A percentile compares a stretch with the other conserved stretches of the same genome.
These are phyloP conservation scores for Pythium rishiriense DNA, from an alignment of 352 stramenopile species.

Conservation along the genomic window DNA sequence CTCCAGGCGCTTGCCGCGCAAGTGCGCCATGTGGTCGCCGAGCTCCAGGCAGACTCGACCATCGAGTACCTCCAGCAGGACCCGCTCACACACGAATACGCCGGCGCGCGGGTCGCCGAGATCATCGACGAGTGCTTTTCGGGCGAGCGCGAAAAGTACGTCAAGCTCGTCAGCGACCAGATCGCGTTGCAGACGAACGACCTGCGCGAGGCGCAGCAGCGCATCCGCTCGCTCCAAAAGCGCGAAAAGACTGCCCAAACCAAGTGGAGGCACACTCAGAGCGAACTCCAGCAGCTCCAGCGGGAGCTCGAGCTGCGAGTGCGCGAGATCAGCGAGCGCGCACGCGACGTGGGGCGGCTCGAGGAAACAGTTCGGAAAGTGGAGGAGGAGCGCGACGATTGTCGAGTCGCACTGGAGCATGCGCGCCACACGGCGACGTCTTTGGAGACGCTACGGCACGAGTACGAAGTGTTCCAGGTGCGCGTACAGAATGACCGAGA, in stretches of 20 bases:
- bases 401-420: constrained; percentile 38
- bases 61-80: constrained; percentile 69
- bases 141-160: constrained; percentile 69
- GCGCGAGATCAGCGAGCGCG: constrained; percentile 47
- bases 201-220: constrained; percentile 52
- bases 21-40: constrained; percentile 47
- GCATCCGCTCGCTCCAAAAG: constrained; percentile 39
- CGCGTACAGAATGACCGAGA: constrained; percentile 33
- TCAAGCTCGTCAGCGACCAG: constrained; percentile 69
- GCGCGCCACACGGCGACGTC: constrained; percentile 31
- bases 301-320: constrained; percentile 45
- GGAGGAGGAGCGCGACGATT: constrained; percentile 37
- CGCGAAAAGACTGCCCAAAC: constrained; percentile 41
- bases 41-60: constrained; percentile 61
- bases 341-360: constrained; percentile 31
- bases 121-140: constrained; percentile 71
- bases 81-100: constrained; percentile 64
- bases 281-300: constrained; percentile 40
- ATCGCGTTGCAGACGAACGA: constrained; percentile 71
- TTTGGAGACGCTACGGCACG: constrained; percentile 40
- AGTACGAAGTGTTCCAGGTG: constrained; percentile 43
- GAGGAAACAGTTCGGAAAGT: constrained; percentile 27
- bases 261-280: constrained; percentile 46
- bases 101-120: constrained; percentile 52
- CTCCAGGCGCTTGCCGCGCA: constrained; percentile 55